Conservation (phyloP, 1,139 yeast genomes). For the Geotrichum carabidarum region DNA sequence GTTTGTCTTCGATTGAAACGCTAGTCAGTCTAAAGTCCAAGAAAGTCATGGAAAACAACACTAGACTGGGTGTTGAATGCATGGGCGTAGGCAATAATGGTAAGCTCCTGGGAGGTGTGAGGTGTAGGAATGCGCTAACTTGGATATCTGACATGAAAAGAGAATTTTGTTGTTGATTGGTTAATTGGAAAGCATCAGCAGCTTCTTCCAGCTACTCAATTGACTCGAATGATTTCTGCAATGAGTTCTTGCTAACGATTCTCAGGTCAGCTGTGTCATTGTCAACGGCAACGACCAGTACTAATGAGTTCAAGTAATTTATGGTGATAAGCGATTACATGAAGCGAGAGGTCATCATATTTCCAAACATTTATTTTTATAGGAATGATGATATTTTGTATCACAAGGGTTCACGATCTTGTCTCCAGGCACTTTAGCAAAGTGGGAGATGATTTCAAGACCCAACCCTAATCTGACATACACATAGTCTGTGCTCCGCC, state of each 20-base stretch:
- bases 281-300: slow-evolving; percentile 78
- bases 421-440: too few species aligned
- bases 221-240: slow-evolving; percentile 94
- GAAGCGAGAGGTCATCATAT: too few species aligned
- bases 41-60: slow-evolving; percentile 66
- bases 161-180: slow-evolving; percentile 92
- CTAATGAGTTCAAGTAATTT: slow-evolving; percentile 19
- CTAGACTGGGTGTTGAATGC: slow-evolving; percentile 88
- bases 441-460: too few species aligned
- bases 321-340: too few species aligned
- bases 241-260: background rate
- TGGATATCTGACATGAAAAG: slow-evolving; percentile 67
- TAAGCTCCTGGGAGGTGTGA: background rate
- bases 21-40: slow-evolving; percentile 76
- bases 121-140: background rate
- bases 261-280: slow-evolving; percentile 79
- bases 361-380: background rate
- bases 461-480: too few species aligned
- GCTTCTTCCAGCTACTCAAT: slow-evolving; percentile 87
- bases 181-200: slow-evolving; percentile 96
- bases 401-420: too few species aligned
- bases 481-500: too few species aligned
- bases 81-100: slow-evolving; percentile 67
- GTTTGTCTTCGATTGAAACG: slow-evolving; percentile 88
- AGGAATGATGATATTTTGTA: background rate